Evolutionary conservation across 2,329 filamentous ascomycete genomes (phyloP).

Genomic region (Exophiala calicioides): DNA sequence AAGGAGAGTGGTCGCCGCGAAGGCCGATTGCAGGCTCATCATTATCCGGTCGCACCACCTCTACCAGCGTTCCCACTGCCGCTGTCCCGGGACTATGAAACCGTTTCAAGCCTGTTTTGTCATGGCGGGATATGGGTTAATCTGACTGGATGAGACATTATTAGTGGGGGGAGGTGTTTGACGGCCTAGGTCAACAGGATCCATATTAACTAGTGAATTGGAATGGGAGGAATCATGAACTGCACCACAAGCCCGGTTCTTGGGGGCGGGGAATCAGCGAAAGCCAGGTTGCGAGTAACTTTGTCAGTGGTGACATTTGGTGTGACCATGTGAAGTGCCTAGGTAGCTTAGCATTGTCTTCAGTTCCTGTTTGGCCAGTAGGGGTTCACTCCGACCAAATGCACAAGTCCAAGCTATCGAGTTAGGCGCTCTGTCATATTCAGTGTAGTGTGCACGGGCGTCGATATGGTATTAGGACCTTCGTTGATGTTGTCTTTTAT

Average conservation of each 20-base stretch:
- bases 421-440: too few relatives aligned
- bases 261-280: conserved; percentile 13
- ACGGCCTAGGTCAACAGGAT: too few relatives aligned
- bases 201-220: too few relatives aligned
- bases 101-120: not conserved
- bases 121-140: not conserved
- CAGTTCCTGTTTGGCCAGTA: too few relatives aligned
- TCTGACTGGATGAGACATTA: too few relatives aligned
- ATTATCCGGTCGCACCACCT: not conserved
- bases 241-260: conserved; percentile 9
- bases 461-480: too few relatives aligned
- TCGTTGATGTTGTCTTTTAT: conserved; percentile 6
- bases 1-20: not conserved
- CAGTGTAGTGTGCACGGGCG: conserved; percentile 15
- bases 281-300: conserved; percentile 1
- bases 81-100: not conserved
- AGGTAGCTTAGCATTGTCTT: conserved; percentile 1
- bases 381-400: too few relatives aligned
- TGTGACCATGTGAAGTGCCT: too few relatives aligned
- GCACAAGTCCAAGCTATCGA: too few relatives aligned
- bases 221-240: too few relatives aligned
- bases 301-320: too few relatives aligned
- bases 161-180: too few relatives aligned
- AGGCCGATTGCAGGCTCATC: not conserved
- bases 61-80: not conserved